Conservation (phyloP, 768 basidiomycete genomes). For the Botryobasidium botryosum region DNA sequence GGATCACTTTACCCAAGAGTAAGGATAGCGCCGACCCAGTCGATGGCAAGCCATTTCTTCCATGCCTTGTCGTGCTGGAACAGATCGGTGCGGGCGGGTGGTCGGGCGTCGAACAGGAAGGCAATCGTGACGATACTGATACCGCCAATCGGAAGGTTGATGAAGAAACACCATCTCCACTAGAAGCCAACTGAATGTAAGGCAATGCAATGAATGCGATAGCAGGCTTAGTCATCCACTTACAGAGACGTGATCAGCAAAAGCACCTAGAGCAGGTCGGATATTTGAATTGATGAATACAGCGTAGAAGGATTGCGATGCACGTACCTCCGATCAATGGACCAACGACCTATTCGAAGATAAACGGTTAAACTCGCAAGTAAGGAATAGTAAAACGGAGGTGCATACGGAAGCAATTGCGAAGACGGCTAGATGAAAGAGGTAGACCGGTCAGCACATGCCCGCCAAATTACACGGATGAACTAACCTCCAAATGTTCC, state of each 20-base stretch:
- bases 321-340: slow-evolving; percentile 22
- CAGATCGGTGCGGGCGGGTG: slow-evolving; percentile 14
- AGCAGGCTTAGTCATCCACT: too few species aligned
- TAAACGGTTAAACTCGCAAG: slow-evolving; percentile 17
- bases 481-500: slow-evolving; percentile 28
- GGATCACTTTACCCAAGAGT: slow-evolving; percentile 20
- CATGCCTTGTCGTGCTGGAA: slow-evolving; percentile 8
- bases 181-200: background rate
- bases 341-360: slow-evolving; percentile 19
- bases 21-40: slow-evolving; percentile 24
- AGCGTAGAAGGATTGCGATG: too few species aligned
- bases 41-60: slow-evolving; percentile 15
- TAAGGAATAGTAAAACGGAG: too few species aligned
- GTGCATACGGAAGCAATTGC: slow-evolving; percentile 17
- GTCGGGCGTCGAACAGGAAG: slow-evolving; percentile 17
- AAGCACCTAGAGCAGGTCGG: too few species aligned
- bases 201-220: too few species aligned
- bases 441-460: too few species aligned
- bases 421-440: too few species aligned
- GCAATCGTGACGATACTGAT: slow-evolving; percentile 21
- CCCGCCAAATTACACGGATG: too few species aligned
- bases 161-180: slow-evolving; percentile 26
- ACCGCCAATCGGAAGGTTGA: slow-evolving; percentile 19
- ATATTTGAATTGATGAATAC: too few species aligned
- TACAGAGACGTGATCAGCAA: slow-evolving; percentile 21